A percentile compares a stretch with the other conserved stretches of the same genome.
Evolutionary conservation across 192 early-diverging fungal species (phyloP).

Genomic region (Coemansia erecta): DNA sequence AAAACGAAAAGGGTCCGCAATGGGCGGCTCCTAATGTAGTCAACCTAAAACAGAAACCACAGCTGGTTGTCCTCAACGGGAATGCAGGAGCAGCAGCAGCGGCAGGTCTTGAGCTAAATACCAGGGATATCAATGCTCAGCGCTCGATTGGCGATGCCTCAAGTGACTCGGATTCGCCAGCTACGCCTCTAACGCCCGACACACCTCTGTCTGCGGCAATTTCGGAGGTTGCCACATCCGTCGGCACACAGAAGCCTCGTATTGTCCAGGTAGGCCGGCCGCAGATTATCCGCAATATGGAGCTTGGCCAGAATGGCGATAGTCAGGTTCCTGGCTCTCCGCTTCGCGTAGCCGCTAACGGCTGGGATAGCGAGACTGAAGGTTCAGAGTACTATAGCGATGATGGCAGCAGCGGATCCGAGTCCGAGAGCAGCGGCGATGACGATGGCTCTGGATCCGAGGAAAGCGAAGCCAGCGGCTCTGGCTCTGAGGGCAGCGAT

Average conservation of each 20-base stretch:
- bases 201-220: constrained; percentile 14
- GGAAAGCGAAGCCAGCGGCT: not conserved
- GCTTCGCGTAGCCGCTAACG: constrained; percentile 16
- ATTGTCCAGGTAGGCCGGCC: constrained; percentile 35
- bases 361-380: constrained; percentile 33
- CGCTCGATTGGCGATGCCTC: not conserved
- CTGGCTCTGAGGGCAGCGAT: not conserved
- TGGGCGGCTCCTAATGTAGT: constrained; percentile 40
- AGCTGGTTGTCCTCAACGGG: constrained; percentile 32
- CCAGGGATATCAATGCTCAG: constrained; percentile 4
- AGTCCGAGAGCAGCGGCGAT: not conserved
- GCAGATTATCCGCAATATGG: constrained; percentile 17
- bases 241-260: constrained; percentile 30
- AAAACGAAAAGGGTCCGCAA: constrained; percentile 23
- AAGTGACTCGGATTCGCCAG: constrained; percentile 8
- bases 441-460: constrained; percentile 7
- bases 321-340: constrained; percentile 16
- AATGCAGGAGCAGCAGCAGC: constrained; percentile 4
- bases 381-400: constrained; percentile 12
- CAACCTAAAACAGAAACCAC: constrained; percentile 34
- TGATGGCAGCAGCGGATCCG: not conserved
- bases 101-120: constrained; percentile 10
- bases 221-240: constrained; percentile 14
- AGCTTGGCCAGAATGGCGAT: constrained; percentile 5
- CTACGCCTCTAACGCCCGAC: constrained; percentile 22